Evolutionary conservation across 2,329 filamentous ascomycete genomes (phyloP), one percentile per base, ranked within the genome.

Genomic region (Clarireedia homoeocarpa): DNA sequence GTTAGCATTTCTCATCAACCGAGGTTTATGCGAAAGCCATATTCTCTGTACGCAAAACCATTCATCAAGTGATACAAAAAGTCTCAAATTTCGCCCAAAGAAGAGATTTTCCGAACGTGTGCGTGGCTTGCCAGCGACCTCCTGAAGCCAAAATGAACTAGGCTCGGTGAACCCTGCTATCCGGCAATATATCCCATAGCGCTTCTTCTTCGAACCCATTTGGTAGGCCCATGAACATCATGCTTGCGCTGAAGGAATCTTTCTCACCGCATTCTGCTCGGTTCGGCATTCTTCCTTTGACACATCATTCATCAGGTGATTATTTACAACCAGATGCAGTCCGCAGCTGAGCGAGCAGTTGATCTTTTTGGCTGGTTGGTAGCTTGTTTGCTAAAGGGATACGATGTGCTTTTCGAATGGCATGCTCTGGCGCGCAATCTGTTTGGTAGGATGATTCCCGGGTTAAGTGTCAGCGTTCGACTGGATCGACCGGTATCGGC

Each of bases 41-140:
- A 30, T 54, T 34, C 24, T 30, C 26, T 12, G 26, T 49, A 34
- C 30, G 30, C 14, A 34, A 34, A 34, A 34, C 44, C 26, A 12
- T 50, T 17, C 42, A 46, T 46, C 42, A 24, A 48, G 15, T 44
- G 26, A 48, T 34, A 26, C 30, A 14, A 20, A 10, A 54, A 42
- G 34, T 49, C 45, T 34, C 17, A 36, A 42, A 45, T 36, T 20
- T 36, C 42, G 42, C 47, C 47, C 30, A 45, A 51, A 50, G 27
- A 10, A 55, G 53, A 20, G 30, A 17, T 36, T 14, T 38, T 44
- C 46, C 38, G 46, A 30, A 36, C 47, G 38, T 26, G 6, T 55
- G 53, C 53, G 46, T 55, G 47, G 53, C 53, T 45, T 48, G 24
- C 26, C 45, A 48, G 27, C 26, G 14, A 34, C n/a, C n/a, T 34